Conservation (phyloP, 768 basidiomycete genomes). For the Tulasnella sp. region DNA sequence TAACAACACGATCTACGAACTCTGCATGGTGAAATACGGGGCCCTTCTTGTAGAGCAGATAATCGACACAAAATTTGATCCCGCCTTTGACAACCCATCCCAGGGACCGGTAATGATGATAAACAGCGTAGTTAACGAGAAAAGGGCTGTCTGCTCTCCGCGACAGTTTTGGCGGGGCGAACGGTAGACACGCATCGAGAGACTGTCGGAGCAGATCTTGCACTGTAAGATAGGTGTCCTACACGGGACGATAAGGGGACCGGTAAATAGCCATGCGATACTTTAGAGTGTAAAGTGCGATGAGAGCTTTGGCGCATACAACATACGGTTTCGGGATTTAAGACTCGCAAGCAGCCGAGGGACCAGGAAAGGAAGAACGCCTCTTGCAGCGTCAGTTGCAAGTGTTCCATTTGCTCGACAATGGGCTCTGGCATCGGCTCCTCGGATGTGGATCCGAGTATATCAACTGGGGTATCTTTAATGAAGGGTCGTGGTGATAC, state of each 20-base stretch:
- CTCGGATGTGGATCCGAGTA: background rate
- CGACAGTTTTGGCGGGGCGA: constrained; percentile 26
- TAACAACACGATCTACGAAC: constrained; percentile 37
- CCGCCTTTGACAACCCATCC: constrained; percentile 97
- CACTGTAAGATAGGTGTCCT: constrained; percentile 28
- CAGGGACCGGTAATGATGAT: constrained; percentile 90
- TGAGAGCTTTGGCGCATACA: background rate
- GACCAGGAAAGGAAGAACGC: constrained; percentile 83
- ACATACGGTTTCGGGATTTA: constrained; percentile 55
- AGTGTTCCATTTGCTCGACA: constrained; percentile 69
- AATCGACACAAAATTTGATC: constrained; percentile 95
- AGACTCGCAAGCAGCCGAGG: constrained; percentile 67
- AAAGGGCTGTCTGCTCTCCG: constrained; percentile 76
- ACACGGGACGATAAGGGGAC: constrained; percentile 53
- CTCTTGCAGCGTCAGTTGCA: constrained; percentile 82
- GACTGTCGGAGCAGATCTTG: constrained; percentile 29
- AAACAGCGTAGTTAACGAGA: constrained; percentile 76
- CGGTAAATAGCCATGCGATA: constrained; percentile 36
- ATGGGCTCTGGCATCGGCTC: constrained; percentile 37
- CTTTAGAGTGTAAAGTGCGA: background rate
- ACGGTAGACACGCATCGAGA: constrained; percentile 24
- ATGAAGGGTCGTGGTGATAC: background rate
- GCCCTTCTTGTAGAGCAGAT: constrained; percentile 85
- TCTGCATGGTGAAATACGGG: constrained; percentile 95
- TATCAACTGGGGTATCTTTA: background rate